Percentiles rank a stretch among this genome's conserved stretches.
phyloP scores from a whole-genome alignment of 148 eudicot species.

The Fagopyrum homotropicum region DNA sequence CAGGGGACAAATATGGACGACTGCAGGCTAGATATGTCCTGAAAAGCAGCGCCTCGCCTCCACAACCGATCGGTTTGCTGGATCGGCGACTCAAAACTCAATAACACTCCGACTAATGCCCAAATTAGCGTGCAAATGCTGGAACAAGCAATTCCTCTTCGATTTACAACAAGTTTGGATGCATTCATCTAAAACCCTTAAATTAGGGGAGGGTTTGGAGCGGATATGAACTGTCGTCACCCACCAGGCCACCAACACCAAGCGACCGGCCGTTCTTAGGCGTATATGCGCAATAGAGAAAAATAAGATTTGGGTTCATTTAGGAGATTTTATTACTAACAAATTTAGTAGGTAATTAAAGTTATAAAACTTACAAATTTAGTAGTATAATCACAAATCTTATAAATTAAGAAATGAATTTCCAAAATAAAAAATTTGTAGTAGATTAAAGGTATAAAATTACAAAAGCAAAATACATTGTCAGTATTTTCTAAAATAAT shows the following conservation, averaged over 20 bases:
- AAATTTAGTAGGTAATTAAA: too few species aligned
- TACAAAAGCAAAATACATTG: too few species aligned
- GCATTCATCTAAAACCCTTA: background rate
- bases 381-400: too few species aligned
- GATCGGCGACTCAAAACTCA: constrained; percentile 5
- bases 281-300: background rate
- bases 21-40: background rate
- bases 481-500: too few species aligned
- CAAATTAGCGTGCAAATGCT: background rate
- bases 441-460: too few species aligned
- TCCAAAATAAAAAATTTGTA: too few species aligned
- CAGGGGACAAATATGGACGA: background rate
- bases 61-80: background rate
- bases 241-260: background rate
- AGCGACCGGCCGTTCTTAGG: background rate
- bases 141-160: background rate
- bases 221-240: background rate
- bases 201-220: background rate
- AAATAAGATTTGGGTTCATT: background rate
- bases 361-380: too few species aligned
- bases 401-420: too few species aligned
- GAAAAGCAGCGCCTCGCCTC: constrained; percentile 11
- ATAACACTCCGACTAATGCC: background rate
- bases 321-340: too few species aligned
- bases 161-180: background rate